These are phyloP conservation scores for Leptodontidium sp. DNA, from an alignment of 2,329 filamentous ascomycete genomes.

Conservation along the genomic window DNA sequence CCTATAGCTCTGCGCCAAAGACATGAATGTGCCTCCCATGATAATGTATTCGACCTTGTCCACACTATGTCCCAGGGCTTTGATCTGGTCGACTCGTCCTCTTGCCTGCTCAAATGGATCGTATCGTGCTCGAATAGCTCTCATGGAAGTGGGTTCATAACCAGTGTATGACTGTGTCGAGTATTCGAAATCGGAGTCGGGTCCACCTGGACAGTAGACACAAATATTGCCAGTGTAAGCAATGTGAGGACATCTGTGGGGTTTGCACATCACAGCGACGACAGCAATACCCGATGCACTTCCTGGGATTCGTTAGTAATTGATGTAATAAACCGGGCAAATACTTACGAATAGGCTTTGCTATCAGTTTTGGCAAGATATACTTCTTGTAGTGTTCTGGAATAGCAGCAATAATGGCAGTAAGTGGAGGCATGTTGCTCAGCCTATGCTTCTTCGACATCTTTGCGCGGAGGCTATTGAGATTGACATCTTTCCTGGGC, in stretches of 20 bases:
- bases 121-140: constrained; percentile 94
- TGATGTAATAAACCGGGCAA: neutral
- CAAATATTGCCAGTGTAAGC: constrained; percentile 99
- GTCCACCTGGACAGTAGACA: constrained; percentile 97
- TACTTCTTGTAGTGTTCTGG: constrained; percentile 99
- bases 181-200: constrained; percentile 98
- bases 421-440: constrained; percentile 86
- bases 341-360: constrained; percentile 86
- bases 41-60: constrained; percentile 99
- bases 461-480: constrained; percentile 87
- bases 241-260: constrained; percentile 96
- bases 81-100: constrained; percentile 95
- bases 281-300: constrained; percentile 97
- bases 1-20: constrained; percentile 84
- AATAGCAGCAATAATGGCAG: constrained; percentile 96
- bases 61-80: constrained; percentile 92
- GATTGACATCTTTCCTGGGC: constrained; percentile 85
- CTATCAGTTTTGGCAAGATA: constrained; percentile 93
- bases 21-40: constrained; percentile 99
- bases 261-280: constrained; percentile 99
- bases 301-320: constrained; percentile 55
- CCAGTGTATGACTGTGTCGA: constrained; percentile 99
- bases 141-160: constrained; percentile 98
- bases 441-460: constrained; percentile 93
- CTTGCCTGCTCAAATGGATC: constrained; percentile 98